These are phyloP conservation scores for Aspergillus sclerotiicarbonarius DNA, from an alignment of 495 filamentous ascomycete genomes.

Conservation along the genomic window DNA sequence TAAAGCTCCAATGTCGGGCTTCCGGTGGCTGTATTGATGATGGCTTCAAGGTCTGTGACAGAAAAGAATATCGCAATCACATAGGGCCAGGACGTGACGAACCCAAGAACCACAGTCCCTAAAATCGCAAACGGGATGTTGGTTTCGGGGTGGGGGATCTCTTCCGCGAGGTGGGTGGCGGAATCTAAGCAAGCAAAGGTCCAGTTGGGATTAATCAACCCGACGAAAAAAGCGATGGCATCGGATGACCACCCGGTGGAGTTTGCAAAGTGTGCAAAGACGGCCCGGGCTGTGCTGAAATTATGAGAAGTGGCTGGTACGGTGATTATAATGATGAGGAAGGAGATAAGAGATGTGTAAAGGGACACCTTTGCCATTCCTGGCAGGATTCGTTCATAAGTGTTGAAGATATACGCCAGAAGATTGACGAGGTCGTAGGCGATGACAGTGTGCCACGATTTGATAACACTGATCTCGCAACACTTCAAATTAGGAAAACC, in stretches of 20 bases:
- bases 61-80: slow-evolving; percentile 28
- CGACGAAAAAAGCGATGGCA: slow-evolving; percentile 28
- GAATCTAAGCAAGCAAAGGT: slow-evolving; percentile 29
- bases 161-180: slow-evolving; percentile 32
- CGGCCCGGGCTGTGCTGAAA: slow-evolving; percentile 22
- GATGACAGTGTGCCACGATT: slow-evolving; percentile 52
- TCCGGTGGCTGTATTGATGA: slow-evolving; percentile 12
- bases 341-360: slow-evolving; percentile 48
- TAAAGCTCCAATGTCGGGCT: slow-evolving; percentile 25
- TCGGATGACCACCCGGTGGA: slow-evolving; percentile 28
- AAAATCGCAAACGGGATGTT: slow-evolving; percentile 27
- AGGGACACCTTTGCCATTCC: slow-evolving; percentile 42
- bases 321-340: slow-evolving; percentile 22
- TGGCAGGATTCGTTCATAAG: slow-evolving; percentile 49
- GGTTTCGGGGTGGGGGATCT: slow-evolving; percentile 23
- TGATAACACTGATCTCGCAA: slow-evolving; percentile 30
- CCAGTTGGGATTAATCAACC: slow-evolving; percentile 28
- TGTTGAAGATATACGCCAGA: slow-evolving; percentile 55
- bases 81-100: slow-evolving; percentile 4
- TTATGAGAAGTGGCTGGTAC: slow-evolving; percentile 23
- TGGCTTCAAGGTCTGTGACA: slow-evolving; percentile 19
- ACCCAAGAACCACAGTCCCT: slow-evolving; percentile 26
- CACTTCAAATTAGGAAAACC: too few relatives aligned
- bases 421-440: slow-evolving; percentile 48
- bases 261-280: slow-evolving; percentile 28